Evolutionary conservation across 2,329 filamentous ascomycete species (phyloP).

Genomic region (Fusarium sp.): DNA sequence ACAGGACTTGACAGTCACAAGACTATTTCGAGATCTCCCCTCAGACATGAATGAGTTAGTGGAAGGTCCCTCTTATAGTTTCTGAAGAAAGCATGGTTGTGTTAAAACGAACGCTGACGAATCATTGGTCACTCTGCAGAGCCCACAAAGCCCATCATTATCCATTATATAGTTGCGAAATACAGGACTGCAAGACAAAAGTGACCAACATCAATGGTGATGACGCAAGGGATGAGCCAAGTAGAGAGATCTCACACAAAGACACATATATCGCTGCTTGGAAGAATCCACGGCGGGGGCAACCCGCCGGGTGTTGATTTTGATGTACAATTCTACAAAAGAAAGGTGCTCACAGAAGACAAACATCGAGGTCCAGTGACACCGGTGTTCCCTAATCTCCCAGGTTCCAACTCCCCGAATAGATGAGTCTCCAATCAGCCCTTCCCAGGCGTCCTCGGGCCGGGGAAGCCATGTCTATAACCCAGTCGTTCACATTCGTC

Average conservation of each 20-base stretch:
- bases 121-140: background rate
- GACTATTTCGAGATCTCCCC: background rate
- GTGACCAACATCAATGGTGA: background rate
- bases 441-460: constrained; percentile 31
- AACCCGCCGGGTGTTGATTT: constrained; percentile 36
- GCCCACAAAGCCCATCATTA: background rate
- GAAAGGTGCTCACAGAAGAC: constrained; percentile 46
- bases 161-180: background rate
- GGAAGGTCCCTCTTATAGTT: background rate
- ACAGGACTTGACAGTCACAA: background rate
- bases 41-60: background rate
- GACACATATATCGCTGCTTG: constrained; percentile 27
- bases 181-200: background rate
- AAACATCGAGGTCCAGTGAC: constrained; percentile 39
- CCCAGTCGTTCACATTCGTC: constrained; percentile 35
- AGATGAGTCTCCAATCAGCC: constrained; percentile 40
- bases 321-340: constrained; percentile 51
- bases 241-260: background rate
- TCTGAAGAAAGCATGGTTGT: background rate
- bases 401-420: constrained; percentile 35
- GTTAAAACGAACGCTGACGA: background rate
- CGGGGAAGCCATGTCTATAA: constrained; percentile 39
- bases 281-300: constrained; percentile 27
- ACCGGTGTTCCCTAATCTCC: constrained; percentile 38
- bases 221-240: background rate